Base-by-base conservation (phyloP, 208 protist species). In the Sergeia podlipaevii region DNA sequence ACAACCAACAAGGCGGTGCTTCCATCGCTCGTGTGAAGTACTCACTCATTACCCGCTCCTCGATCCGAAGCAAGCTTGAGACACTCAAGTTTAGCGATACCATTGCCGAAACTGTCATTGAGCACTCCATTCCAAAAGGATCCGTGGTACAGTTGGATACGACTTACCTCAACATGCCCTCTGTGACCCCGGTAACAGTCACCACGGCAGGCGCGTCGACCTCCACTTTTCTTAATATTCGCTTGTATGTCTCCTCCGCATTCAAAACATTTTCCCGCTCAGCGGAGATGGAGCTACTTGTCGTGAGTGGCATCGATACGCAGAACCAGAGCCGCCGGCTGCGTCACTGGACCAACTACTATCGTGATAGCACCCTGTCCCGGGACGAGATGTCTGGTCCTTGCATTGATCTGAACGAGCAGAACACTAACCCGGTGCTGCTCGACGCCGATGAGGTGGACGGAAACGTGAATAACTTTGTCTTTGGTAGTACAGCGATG, bases 321-420 rank as follows among this genome's bases (percentile, higher is more conserved):
- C 34, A 38, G 21, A 77, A 75, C 46, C 55, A 56, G 13, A 76
- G 69, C 42, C 60, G 49, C 10, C 74, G 72, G 11, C 55, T 75
- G 43, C 65, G 58, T 29, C 62, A 59, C 15, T 93, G 85, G 85
- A 74, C 66, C 8, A 76, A 74, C 67, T 76, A 74, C 53, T 93
- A 65, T 53, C 51, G 45, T n/a, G 60, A 58, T 29, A 39, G 52
- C 30, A 30, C 36, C 36, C 57, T 36, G 32, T 30, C 50, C 6
- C 53, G 41, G 10, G 43, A 69, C 30, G 50, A 70, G 15, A 58
- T 74, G 34, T 41, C 48, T 11, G 37, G 59, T 6, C 54, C 64
- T 17, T 65, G 45, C 10, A 59, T 71, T 10, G 65, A 74, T 34
- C 42, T 77, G 4, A 65, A 65, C 24, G 50, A 55, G 20, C 33